Evolutionary conservation across 495 filamentous ascomycete genomes (phyloP).

Genomic region (Choiromyces venosus): DNA sequence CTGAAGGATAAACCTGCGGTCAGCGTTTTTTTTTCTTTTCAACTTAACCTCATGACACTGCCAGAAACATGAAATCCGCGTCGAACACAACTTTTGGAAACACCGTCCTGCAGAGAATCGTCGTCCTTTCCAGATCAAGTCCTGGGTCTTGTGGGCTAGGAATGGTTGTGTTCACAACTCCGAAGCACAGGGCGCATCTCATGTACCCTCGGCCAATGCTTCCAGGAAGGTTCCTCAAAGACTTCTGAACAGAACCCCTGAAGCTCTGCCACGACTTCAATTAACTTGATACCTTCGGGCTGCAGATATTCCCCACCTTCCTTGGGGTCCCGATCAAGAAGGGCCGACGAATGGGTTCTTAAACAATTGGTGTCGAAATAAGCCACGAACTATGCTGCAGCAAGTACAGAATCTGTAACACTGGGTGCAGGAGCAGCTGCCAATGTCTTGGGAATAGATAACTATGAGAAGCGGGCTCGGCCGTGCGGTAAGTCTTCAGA

Average conservation of each 20-base stretch:
- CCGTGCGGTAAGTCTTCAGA: constrained; percentile 11
- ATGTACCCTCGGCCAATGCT: constrained; percentile 22
- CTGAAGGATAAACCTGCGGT: constrained; percentile 34
- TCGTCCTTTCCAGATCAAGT: neutral
- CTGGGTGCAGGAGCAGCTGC: constrained; percentile 11
- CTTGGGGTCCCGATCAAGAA: constrained; percentile 17
- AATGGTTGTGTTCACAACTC: constrained; percentile 13
- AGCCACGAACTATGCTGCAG: constrained; percentile 24
- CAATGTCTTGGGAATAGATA: constrained; percentile 29
- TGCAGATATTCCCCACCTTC: constrained; percentile 20
- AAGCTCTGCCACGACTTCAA: constrained; percentile 35
- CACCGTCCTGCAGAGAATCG: constrained; percentile 19
- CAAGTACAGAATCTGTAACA: constrained; percentile 12
- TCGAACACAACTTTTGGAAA: constrained; percentile 33
- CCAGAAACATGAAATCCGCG: constrained; percentile 31
- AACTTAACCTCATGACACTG: constrained; percentile 35
- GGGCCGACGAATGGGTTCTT: constrained; percentile 9
- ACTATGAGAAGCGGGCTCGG: constrained; percentile 21
- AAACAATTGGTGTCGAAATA: constrained; percentile 28
- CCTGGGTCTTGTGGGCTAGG: neutral
- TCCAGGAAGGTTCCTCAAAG: constrained; percentile 20
- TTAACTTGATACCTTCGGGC: constrained; percentile 27
- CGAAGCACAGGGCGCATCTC: constrained; percentile 16
- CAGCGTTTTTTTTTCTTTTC: constrained; percentile 39
- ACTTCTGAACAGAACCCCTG: constrained; percentile 26